A percentile compares a stretch with the other conserved stretches of the same genome.
Evolutionary conservation across 371 early-diverging fungal species (phyloP).

Genomic region (Phascolomyces articulosus): DNA sequence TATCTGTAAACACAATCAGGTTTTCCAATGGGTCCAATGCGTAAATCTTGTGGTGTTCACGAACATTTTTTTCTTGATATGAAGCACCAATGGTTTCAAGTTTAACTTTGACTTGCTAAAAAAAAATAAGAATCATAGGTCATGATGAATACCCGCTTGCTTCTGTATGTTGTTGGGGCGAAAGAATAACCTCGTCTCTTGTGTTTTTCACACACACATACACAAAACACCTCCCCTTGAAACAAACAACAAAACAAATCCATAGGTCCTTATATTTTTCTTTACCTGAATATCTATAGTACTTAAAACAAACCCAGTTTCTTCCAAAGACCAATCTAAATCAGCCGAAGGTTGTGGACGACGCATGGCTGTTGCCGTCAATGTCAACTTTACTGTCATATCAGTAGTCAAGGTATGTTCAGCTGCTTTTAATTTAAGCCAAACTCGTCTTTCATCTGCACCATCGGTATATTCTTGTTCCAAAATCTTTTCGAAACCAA

Average conservation of each 20-base stretch:
- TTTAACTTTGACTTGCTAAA: constrained; percentile 39
- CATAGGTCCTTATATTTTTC: constrained; percentile 44
- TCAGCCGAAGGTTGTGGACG: constrained; percentile 23
- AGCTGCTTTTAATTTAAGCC: constrained; percentile 50
- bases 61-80: constrained; percentile 29
- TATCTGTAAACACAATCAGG: constrained; percentile 68
- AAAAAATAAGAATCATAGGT: no score
- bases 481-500: constrained; percentile 56
- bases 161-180: constrained; percentile 28
- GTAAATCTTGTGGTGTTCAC: constrained; percentile 35
- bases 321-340: constrained; percentile 38
- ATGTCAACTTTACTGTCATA: constrained; percentile 37
- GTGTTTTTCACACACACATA: not conserved
- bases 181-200: no score
- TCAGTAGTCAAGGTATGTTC: constrained; percentile 24
- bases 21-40: constrained; percentile 82
- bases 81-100: constrained; percentile 25
- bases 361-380: constrained; percentile 40
- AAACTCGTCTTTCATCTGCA: constrained; percentile 26
- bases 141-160: constrained; percentile 13
- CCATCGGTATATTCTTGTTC: constrained; percentile 2
- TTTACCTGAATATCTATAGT: constrained; percentile 34
- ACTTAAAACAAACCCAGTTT: constrained; percentile 34
- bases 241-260: no score
- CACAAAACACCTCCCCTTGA: constrained; percentile 14